Evolutionary conservation across 2,329 filamentous ascomycete genomes (phyloP), one percentile per base, ranked within the genome.

Genomic region (Helminthosporium solani): DNA sequence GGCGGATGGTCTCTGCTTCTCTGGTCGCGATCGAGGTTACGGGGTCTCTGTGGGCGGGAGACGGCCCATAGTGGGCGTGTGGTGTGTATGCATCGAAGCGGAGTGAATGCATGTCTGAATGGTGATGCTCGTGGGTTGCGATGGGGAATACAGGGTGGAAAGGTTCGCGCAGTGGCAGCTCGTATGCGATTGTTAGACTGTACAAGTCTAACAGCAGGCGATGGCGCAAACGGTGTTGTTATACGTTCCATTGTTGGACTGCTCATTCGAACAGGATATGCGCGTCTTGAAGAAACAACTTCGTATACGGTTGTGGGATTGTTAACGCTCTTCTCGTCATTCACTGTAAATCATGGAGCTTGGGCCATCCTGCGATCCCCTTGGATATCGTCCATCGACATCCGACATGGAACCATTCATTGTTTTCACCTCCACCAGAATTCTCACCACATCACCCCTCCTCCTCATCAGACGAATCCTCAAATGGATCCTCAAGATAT

Each of bases 21-120:
- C 0, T 83, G 83, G 11, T 82, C 83, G 44, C 84, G 82, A 9
- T 82, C 83, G 44, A 84, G 82, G 60, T 85, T 80, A 60, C 71
- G 77, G 23, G 73, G 63, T 47, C 72, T 75, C 3, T 74, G 73
- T 0, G 74, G 66, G n/a, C 44, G 49, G 7, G 65, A 64, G n/a
- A 57, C 40, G 52, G 50, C 7, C 40, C 37, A 2, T 19, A 23
- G 20, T 43, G 47, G 15, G 1, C 45, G 33, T 14, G 60, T 54
- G 12, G 51, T 54, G 50, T 67, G 65, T 2, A 67, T 41, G 31
- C 47, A 51, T 44, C 58, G 50, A 19, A 20, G 15, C 5, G 40
- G 8, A 12, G 28, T 20, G 27, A 14, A 9, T 19, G n/a, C 4
- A 19, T 23, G 38, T n/a, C 18, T 9, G 19, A 16, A 27, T 11